Evolutionary conservation across 305 asterid species (phyloP).

Genomic region (Fraxinus sp.): DNA sequence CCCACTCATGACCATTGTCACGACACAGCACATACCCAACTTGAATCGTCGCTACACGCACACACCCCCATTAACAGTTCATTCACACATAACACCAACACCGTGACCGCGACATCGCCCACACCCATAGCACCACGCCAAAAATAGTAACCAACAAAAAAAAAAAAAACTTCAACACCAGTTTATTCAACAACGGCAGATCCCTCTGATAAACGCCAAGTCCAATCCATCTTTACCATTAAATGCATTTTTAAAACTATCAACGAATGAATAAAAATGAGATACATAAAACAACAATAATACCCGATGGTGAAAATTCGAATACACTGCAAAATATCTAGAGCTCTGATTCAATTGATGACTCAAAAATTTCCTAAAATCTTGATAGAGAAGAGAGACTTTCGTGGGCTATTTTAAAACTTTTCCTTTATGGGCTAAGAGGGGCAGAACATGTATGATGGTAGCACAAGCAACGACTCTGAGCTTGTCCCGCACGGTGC

Average conservation of each 20-base stretch:
- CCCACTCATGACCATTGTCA: too few species aligned
- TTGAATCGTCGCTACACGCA: too few species aligned
- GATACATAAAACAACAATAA: not conserved
- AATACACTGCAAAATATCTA: not conserved
- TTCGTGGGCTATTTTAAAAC: not conserved
- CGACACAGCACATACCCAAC: too few species aligned
- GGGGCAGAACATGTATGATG: not conserved
- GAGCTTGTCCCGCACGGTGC: too few species aligned
- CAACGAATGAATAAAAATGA: not conserved
- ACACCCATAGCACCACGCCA: too few species aligned
- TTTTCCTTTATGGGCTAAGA: not conserved
- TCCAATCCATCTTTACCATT: not conserved
- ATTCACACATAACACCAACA: too few species aligned
- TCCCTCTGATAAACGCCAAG: not conserved
- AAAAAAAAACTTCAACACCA: not conserved
- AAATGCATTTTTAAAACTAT: not conserved
- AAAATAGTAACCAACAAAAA: not conserved
- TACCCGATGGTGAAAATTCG: not conserved
- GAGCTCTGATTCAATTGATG: not conserved
- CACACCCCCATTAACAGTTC: too few species aligned
- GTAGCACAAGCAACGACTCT: too few species aligned
- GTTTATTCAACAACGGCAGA: not conserved
- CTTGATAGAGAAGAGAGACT: not conserved
- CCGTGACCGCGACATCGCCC: too few species aligned
- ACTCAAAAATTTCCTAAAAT: not conserved